phyloP scores from a whole-genome alignment of 1,139 yeast species.

The Pichia sp. region DNA sequence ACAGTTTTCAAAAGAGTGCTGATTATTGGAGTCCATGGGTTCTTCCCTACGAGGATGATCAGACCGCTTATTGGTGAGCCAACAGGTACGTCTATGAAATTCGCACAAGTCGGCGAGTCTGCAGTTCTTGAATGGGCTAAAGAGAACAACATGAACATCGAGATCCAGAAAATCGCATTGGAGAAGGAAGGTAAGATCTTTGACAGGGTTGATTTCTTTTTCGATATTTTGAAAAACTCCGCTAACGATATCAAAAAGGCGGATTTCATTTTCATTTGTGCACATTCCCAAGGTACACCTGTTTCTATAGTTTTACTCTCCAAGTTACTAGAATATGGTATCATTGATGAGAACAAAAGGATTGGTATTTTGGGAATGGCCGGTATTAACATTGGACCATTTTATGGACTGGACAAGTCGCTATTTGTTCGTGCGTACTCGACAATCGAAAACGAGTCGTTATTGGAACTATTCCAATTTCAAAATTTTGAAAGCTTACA shows the following conservation, averaged over 20 bases:
- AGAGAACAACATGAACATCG: constrained; percentile 51
- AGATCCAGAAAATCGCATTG: constrained; percentile 85
- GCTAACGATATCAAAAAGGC: constrained; percentile 66
- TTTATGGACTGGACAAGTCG: constrained; percentile 83
- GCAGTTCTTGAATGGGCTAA: constrained; percentile 74
- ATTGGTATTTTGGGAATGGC: constrained; percentile 92
- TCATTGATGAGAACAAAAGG: constrained; percentile 51
- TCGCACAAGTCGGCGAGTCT: constrained; percentile 83
- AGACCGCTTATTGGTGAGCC: constrained; percentile 90
- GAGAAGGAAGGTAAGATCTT: constrained; percentile 92
- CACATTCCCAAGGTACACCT: constrained; percentile 96
- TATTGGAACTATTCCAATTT: constrained; percentile 82
- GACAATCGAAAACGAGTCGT: constrained; percentile 83
- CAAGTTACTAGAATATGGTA: constrained; percentile 65
- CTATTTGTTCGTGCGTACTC: constrained; percentile 85
- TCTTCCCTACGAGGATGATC: constrained; percentile 84
- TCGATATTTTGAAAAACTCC: constrained; percentile 71
- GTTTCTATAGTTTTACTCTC: constrained; percentile 82
- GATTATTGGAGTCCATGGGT: constrained; percentile 93
- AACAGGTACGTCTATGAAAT: constrained; percentile 85
- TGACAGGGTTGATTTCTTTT: constrained; percentile 80
- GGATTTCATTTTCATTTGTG: constrained; percentile 83
- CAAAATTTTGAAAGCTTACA: constrained; percentile 74
- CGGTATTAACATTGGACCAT: constrained; percentile 92
- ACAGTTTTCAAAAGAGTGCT: constrained; percentile 48